Evolutionary conservation across 257 asterid species (phyloP), one percentile per base, ranked within the genome.

Genomic region (Marsdenia floribunda): DNA sequence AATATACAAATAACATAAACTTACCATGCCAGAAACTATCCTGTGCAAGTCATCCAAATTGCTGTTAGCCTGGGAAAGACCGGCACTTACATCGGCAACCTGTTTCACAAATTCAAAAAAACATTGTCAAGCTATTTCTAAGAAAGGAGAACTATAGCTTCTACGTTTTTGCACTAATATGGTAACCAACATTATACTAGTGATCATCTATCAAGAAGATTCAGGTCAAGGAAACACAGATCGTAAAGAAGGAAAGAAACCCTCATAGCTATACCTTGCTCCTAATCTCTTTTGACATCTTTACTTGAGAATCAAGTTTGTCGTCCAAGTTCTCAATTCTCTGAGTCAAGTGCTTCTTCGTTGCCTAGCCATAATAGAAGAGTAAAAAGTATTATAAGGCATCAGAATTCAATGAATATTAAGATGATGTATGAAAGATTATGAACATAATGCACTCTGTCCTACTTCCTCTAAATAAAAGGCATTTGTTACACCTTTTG

Each of bases 331-430:
- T 94, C 86, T 89, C 96, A 73, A 92, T 92, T 82, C 99, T 83
- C 81, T 94, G 99, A 10, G 99, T 92, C 82, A 94, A 85, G 84
- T 94, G 97, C 83, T 82, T 86, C 84, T 94, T 94, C 64, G 99
- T 79, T 19, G 96, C 97, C 97, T 91, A 80, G 66, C 40, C 47
- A 77, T 61, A 78, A 59, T 59, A 78, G 69, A 75, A 71, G 53
- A 24, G 42, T 70, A 16, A 40, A 47, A 8, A 4, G 66, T 49
- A 50, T 74, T 74, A 78, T 57, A 75, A 57, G 35, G 67, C 24
- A 72, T 10, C 13, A 24, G 49, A 18, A 52, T 33, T 24, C 74
- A 54, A 59, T 8, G 8, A 66, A 38, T 38, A 3, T 26, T 38
- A 66, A 19, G 71, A 21, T 66, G 42, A 3, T 38, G 8, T 38